These are phyloP conservation scores for Umbelopsis isabellina DNA, from an alignment of 192 early-diverging fungal species.

Conservation along the genomic window DNA sequence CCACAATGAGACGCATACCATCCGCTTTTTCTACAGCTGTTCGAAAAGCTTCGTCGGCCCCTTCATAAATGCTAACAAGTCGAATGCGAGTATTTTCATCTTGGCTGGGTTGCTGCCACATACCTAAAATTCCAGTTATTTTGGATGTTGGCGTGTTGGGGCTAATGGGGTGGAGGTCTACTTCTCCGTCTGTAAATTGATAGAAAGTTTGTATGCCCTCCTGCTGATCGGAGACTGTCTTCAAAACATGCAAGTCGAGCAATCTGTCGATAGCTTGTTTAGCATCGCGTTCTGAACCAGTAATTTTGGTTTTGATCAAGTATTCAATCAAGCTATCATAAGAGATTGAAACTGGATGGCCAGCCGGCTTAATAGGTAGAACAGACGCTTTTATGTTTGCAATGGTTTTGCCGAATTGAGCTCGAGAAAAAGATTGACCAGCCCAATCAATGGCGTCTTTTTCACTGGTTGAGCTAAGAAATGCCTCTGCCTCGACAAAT, in stretches of 20 bases:
- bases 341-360: background rate
- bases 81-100: conserved; percentile 40
- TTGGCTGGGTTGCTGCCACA: conserved; percentile 20
- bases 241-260: background rate
- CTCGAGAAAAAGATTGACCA: background rate
- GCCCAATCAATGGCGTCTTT: background rate
- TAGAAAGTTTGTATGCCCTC: background rate
- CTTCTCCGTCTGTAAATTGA: background rate
- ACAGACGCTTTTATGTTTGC: background rate
- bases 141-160: conserved; percentile 28
- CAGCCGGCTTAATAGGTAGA: background rate
- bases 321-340: background rate
- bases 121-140: conserved; percentile 31
- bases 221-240: background rate
- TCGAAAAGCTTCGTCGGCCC: conserved; percentile 67
- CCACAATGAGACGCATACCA: conserved; percentile 60
- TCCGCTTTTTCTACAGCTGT: conserved; percentile 63
- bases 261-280: background rate
- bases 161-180: background rate
- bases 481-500: background rate
- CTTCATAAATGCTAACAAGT: conserved; percentile 54
- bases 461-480: background rate
- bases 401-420: background rate
- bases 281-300: background rate
- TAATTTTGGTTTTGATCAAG: background rate